A percentile compares a stretch with the other conserved stretches of the same genome.
Conservation (phyloP, 2,329 filamentous ascomycete genomes). For the Colletotrichum australisinense region DNA sequence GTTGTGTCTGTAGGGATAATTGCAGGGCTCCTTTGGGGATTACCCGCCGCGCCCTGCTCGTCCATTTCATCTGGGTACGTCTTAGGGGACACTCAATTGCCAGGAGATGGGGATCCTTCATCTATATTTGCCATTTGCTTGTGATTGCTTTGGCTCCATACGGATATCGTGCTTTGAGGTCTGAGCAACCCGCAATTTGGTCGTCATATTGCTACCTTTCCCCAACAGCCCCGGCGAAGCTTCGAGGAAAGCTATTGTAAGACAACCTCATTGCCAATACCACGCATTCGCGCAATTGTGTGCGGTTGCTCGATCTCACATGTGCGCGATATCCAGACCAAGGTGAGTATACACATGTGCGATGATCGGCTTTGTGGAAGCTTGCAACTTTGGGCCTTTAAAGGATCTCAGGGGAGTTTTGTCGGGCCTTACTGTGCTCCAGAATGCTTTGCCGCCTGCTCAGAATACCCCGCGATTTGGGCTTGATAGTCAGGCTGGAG, state of each 20-base stretch:
- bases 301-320: background rate
- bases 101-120: background rate
- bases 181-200: too few relatives aligned
- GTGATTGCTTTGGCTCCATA: too few relatives aligned
- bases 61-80: background rate
- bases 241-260: background rate
- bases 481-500: background rate
- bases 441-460: background rate
- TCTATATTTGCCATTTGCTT: background rate
- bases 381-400: background rate
- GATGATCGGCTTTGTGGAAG: background rate
- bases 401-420: background rate
- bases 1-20: slow-evolving; percentile 10
- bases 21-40: slow-evolving; percentile 2
- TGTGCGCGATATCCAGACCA: background rate
- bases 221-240: background rate
- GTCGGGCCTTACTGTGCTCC: background rate
- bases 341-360: background rate
- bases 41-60: background rate
- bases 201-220: background rate
- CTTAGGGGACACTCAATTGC: background rate
- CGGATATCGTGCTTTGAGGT: too few relatives aligned
- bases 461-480: slow-evolving; percentile 2
- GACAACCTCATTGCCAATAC: background rate
- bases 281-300: background rate